These are phyloP conservation scores for Fusarium verticillioides DNA, from an alignment of 2,329 filamentous ascomycete species.

Conservation along the genomic window DNA sequence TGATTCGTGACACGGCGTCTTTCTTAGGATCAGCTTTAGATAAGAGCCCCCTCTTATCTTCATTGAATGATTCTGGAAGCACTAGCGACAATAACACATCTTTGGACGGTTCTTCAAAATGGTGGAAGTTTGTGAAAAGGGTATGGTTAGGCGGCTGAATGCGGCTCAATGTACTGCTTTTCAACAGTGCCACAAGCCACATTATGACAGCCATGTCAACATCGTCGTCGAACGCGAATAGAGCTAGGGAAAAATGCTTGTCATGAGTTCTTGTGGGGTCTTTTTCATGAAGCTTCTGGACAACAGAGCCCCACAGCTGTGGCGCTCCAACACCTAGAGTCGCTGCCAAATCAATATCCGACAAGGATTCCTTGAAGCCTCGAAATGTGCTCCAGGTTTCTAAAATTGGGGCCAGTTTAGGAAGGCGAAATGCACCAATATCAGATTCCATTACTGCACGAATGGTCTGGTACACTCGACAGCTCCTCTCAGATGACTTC, in stretches of 20 bases:
- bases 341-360: neutral
- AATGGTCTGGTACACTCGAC: constrained; percentile 3
- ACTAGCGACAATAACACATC: neutral
- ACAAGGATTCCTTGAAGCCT: neutral
- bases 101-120: neutral
- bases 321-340: constrained; percentile 65
- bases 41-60: rapidly evolving
- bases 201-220: constrained; percentile 3
- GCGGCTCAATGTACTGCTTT: neutral
- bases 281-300: neutral
- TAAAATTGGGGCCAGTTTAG: neutral
- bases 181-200: constrained; percentile 19
- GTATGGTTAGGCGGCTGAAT: constrained; percentile 5
- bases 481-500: neutral
- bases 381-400: neutral
- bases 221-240: constrained; percentile 11
- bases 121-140: constrained; percentile 16
- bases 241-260: neutral
- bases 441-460: neutral
- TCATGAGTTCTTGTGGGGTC: neutral
- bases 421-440: neutral
- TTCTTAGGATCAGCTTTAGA: rapidly evolving
- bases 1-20: neutral
- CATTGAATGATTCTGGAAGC: neutral
- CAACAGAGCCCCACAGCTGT: constrained; percentile 65